Evolutionary conservation across 2,329 filamentous ascomycete genomes (phyloP), one percentile per base, ranked within the genome.

Genomic region (Chaetomium globosum): DNA sequence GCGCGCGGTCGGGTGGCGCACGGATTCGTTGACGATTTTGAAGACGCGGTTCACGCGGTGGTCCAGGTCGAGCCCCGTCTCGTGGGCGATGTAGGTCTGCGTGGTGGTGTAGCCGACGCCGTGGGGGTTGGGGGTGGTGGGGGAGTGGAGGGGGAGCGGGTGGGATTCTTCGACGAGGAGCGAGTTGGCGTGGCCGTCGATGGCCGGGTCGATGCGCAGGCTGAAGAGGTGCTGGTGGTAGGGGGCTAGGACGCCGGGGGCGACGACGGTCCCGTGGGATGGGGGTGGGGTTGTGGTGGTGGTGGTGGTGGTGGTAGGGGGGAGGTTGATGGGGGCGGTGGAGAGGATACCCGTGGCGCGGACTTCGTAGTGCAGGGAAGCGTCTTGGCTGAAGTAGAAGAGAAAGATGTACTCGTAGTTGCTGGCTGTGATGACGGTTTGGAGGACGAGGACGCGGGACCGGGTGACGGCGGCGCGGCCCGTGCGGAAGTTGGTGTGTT

Each of bases 181-280:
- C 0, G 81, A 77, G 71, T 87, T 87, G 28, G 77, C 76, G 66
- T 81, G 80, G 0, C 86, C 86, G 65, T 85, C 85, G 59, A 87
- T 78, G 68, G 83, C 83, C 19, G 86, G 86, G 72, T 89, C 86
- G 13, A 89, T 79, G 9, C 86, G 83, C 5, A 88, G 80, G 3
- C 84, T 87, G 78, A 93, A 92, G 75, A 92, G 89, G 76, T 93
- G 90, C 74, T 93, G 90, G 72, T 93, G 90, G 76, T 90, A 87
- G 0, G 81, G 80, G 2, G 87, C 89, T 36, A 92, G 77, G 0
- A 85, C 84, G 2, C 87, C 86, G 0, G 83, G 81, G 12, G 81
- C 80, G 1, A 91, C 87, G 2, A 89, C 82, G 61, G 85, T 90
- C 33, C 85, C 85, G 71, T 81, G 87, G 2, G 78, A 77, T 30